Evolutionary conservation across 768 basidiomycete genomes (phyloP).

Genomic region (Mycena leptocephala): DNA sequence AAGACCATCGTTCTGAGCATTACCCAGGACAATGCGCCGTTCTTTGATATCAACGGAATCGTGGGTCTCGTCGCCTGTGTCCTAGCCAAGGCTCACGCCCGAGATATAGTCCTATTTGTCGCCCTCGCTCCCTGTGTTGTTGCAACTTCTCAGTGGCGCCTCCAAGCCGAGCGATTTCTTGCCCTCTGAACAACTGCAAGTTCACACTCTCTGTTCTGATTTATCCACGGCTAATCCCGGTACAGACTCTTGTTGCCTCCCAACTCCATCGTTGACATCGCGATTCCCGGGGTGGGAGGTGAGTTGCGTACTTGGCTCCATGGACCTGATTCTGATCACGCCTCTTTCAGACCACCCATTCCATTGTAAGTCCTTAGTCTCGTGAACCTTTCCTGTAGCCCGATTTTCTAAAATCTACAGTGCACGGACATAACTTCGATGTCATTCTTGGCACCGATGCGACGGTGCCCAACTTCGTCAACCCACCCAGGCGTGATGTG

Average conservation of each 20-base stretch:
- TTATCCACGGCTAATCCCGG: neutral
- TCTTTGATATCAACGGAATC: slow-evolving; percentile 7
- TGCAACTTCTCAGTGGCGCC: slow-evolving; percentile 2
- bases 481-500: slow-evolving; percentile 16
- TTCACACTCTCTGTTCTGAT: too few species aligned
- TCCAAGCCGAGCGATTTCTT: neutral
- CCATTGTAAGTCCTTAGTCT: neutral
- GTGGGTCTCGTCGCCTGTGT: neutral
- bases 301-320: too few species aligned
- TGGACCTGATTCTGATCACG: too few species aligned
- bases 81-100: neutral
- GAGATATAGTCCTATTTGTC: neutral
- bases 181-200: neutral
- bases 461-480: neutral
- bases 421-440: too few species aligned
- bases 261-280: slow-evolving; percentile 1
- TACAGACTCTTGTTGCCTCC: neutral
- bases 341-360: neutral
- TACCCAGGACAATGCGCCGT: neutral
- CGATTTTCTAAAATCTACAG: too few species aligned
- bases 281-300: neutral
- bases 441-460: neutral
- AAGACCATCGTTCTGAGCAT: neutral
- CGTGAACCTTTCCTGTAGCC: too few species aligned
- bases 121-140: neutral